Percentiles rank a stretch among this genome's conserved stretches.
Evolutionary conservation across 495 filamentous ascomycete species (phyloP).

Genomic region (Cercophora newfieldiana): DNA sequence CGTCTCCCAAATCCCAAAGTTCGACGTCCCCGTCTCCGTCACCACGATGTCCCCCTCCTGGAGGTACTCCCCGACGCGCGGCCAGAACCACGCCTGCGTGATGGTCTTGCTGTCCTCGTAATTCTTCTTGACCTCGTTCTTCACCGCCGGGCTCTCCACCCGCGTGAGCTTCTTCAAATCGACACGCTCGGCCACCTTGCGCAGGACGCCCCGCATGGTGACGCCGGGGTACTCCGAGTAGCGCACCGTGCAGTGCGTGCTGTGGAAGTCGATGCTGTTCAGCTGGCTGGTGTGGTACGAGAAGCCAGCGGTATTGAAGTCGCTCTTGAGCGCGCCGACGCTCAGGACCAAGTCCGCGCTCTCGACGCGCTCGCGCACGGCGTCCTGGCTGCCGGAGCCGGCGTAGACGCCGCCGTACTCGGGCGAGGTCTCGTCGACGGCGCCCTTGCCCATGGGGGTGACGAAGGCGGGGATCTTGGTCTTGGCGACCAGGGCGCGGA

Average conservation of each 20-base stretch:
- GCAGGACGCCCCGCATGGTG: conserved; percentile 83
- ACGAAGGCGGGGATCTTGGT: conserved; percentile 81
- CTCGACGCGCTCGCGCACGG: conserved; percentile 73
- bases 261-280: conserved; percentile 87
- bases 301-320: conserved; percentile 92
- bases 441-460: conserved; percentile 90
- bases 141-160: conserved; percentile 45
- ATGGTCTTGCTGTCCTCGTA: conserved; percentile 58
- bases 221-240: conserved; percentile 84
- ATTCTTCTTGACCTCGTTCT: conserved; percentile 58
- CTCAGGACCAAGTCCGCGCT: conserved; percentile 78
- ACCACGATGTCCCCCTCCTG: conserved; percentile 75
- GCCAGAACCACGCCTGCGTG: conserved; percentile 87
- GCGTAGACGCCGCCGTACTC: conserved; percentile 87
- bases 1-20: conserved; percentile 89
- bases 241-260: conserved; percentile 68
- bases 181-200: conserved; percentile 64
- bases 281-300: conserved; percentile 79
- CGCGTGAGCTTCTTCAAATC: conserved; percentile 58
- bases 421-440: conserved; percentile 72
- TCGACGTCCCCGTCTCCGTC: conserved; percentile 86
- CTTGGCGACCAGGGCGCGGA: conserved; percentile 73
- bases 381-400: conserved; percentile 71
- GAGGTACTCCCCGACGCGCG: conserved; percentile 74
- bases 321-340: conserved; percentile 78